phyloP scores from a whole-genome alignment of 1,284 basidiomycete species.

The Entoloma clypeatum region DNA sequence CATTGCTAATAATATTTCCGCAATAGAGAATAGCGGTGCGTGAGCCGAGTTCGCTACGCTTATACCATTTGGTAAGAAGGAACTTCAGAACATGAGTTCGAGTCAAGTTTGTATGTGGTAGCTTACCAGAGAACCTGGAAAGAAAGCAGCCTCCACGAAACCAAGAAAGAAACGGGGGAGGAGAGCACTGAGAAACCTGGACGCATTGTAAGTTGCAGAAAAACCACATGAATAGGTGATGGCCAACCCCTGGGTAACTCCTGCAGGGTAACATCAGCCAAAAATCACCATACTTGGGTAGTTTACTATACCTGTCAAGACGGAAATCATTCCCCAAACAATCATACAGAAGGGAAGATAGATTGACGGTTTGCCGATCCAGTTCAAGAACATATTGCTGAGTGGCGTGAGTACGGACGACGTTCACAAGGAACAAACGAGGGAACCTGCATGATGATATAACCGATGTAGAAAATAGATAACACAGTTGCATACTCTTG shows the following conservation, averaged over 20 bases:
- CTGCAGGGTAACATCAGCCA: too few species aligned
- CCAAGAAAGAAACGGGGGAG: slow-evolving; percentile 76
- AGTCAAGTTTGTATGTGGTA: neutral
- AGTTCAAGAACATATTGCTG: slow-evolving; percentile 73
- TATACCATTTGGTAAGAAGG: slow-evolving; percentile 73
- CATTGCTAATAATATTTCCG: slow-evolving; percentile 76
- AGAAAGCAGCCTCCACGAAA: slow-evolving; percentile 71
- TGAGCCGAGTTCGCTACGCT: slow-evolving; percentile 60
- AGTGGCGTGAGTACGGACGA: neutral
- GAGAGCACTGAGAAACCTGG: slow-evolving; percentile 65
- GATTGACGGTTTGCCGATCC: slow-evolving; percentile 67
- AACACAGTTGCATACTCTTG: slow-evolving; percentile 67
- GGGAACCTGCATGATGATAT: slow-evolving; percentile 77
- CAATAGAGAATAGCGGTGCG: slow-evolving; percentile 72
- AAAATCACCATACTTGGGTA: too few species aligned
- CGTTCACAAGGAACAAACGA: slow-evolving; percentile 44
- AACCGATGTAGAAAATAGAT: slow-evolving; percentile 75
- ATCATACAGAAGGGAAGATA: slow-evolving; percentile 73
- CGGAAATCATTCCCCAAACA: slow-evolving; percentile 66
- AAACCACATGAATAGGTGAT: neutral
- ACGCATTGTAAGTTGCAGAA: slow-evolving; percentile 6
- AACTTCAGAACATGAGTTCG: slow-evolving; percentile 30
- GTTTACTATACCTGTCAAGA: slow-evolving; percentile 46
- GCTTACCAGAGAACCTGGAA: slow-evolving; percentile 55
- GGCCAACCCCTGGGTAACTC: slow-evolving; percentile 52